These are phyloP conservation scores for Didymella pomorum DNA, from an alignment of 2,329 filamentous ascomycete genomes.

Conservation along the genomic window DNA sequence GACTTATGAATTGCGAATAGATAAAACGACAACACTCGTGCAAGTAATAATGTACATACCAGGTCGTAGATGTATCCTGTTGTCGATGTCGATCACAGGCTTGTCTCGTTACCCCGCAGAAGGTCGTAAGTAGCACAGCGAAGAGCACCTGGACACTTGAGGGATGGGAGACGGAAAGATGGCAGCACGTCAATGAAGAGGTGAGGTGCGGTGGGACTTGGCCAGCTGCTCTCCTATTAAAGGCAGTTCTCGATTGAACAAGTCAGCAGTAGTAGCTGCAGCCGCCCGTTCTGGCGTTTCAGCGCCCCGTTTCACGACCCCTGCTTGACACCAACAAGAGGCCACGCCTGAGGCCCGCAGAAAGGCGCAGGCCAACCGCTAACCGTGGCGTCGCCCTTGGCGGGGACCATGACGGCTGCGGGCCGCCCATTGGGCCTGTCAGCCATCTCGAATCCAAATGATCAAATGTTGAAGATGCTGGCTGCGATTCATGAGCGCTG, in stretches of 20 bases:
- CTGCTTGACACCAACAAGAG: conserved; percentile 44
- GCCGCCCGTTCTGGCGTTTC: conserved; percentile 48
- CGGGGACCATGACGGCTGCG: conserved; percentile 23
- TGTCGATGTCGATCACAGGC: not conserved
- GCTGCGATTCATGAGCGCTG: not conserved
- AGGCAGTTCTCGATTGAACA: conserved; percentile 25
- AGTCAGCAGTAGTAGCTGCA: conserved; percentile 40
- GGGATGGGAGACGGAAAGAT: conserved; percentile 9
- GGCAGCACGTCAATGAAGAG: conserved; percentile 29
- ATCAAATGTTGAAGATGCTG: conserved; percentile 1
- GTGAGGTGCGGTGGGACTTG: conserved; percentile 30
- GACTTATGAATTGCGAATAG: not conserved
- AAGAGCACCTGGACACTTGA: conserved; percentile 19
- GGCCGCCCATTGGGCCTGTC: conserved; percentile 21
- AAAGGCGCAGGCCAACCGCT: conserved; percentile 15
- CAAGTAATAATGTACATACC: conserved; percentile 13
- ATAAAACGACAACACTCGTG: not conserved
- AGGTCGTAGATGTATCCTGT: not conserved
- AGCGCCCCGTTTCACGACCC: conserved; percentile 48
- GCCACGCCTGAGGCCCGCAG: conserved; percentile 33
- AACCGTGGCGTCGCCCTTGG: conserved; percentile 25
- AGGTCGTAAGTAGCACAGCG: conserved; percentile 18
- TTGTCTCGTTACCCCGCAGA: conserved; percentile 16
- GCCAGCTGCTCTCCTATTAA: conserved; percentile 34
- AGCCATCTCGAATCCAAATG: not conserved